phyloP scores from a whole-genome alignment of 2,329 filamentous ascomycete species.

The Magnaporthiopsis poae region DNA sequence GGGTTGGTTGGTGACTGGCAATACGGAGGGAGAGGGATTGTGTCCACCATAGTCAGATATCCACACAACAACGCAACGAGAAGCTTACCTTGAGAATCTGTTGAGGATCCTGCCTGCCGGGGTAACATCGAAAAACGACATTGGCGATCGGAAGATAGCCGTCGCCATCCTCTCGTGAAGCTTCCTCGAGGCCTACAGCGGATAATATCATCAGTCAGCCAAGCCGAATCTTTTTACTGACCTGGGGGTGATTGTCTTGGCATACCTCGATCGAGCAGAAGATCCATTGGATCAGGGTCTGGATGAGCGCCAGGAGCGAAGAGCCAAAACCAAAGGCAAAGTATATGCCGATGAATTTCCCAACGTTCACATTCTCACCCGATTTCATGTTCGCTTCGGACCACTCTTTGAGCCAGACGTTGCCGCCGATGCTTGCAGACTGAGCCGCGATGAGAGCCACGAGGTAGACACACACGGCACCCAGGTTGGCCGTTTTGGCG shows the following conservation, averaged over 20 bases:
- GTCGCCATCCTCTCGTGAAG: constrained; percentile 95
- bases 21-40: not conserved
- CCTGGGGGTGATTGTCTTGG: constrained; percentile 5
- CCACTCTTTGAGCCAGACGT: constrained; percentile 91
- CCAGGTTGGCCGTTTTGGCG: constrained; percentile 83
- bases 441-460: constrained; percentile 69
- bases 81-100: constrained; percentile 73
- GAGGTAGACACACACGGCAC: constrained; percentile 73
- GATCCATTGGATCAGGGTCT: constrained; percentile 95
- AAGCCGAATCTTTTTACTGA: not conserved
- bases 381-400: constrained; percentile 63
- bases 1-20: not conserved
- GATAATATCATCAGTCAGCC: not conserved
- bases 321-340: constrained; percentile 88
- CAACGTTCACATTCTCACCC: constrained; percentile 64
- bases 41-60: not conserved
- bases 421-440: constrained; percentile 71
- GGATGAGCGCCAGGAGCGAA: constrained; percentile 73
- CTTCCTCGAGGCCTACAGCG: constrained; percentile 73
- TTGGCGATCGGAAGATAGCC: constrained; percentile 92
- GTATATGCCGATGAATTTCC: constrained; percentile 89
- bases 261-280: constrained; percentile 94
- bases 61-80: not conserved
- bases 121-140: constrained; percentile 98
- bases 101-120: constrained; percentile 94